These are phyloP conservation scores for Pichia sp. DNA, from an alignment of 1,139 yeast genomes.

Conservation along the genomic window DNA sequence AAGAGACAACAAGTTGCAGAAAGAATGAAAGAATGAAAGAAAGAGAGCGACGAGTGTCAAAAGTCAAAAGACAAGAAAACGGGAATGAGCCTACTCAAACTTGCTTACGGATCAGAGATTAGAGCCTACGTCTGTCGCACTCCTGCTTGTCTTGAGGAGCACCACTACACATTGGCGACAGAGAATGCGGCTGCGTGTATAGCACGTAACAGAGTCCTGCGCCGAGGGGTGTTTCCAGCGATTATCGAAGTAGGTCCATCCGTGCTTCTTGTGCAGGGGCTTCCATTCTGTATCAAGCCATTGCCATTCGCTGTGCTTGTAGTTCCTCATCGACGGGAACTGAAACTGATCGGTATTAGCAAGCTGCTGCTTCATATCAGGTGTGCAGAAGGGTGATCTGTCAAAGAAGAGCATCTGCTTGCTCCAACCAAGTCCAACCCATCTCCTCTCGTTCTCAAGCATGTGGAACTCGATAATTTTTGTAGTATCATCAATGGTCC, in stretches of 20 bases:
- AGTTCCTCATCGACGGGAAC: conserved; percentile 33
- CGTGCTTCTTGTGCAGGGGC: conserved; percentile 29
- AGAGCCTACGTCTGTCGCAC: too few species aligned
- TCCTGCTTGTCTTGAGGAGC: conserved; percentile 19
- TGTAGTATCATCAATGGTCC: conserved; percentile 27
- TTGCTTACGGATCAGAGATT: too few species aligned
- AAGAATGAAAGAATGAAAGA: too few species aligned
- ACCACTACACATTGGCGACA: conserved; percentile 39
- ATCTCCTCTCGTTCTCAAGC: conserved; percentile 52
- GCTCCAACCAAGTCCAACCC: conserved; percentile 60
- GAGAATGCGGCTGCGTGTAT: conserved; percentile 48
- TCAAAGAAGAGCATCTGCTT: conserved; percentile 45
- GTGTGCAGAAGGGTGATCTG: conserved; percentile 41
- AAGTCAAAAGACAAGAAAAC: too few species aligned
- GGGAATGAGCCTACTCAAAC: too few species aligned
- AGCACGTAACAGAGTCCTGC: conserved; percentile 42
- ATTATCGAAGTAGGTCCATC: conserved; percentile 50
- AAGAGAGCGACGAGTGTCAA: too few species aligned
- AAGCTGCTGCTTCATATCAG: conserved; percentile 30
- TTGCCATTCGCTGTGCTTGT: conserved; percentile 8
- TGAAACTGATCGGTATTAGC: conserved; percentile 34
- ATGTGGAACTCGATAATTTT: conserved; percentile 43
- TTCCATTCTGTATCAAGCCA: conserved; percentile 51
- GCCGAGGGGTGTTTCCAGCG: conserved; percentile 40
- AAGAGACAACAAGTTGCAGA: too few species aligned